These are phyloP conservation scores for Plectranthus barbatus DNA, from an alignment of 257 asterid genomes.

Conservation along the genomic window DNA sequence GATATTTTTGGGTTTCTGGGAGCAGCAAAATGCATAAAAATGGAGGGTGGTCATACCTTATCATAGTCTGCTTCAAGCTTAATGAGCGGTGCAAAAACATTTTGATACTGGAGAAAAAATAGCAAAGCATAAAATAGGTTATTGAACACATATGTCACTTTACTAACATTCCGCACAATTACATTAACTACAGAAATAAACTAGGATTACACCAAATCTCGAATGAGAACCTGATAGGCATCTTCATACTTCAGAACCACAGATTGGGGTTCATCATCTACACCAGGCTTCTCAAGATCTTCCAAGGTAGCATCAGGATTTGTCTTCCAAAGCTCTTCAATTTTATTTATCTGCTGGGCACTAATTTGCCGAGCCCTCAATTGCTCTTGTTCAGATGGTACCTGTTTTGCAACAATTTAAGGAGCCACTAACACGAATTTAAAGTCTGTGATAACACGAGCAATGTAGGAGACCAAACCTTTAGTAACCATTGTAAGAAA, in stretches of 20 bases:
- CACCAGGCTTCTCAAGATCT: conserved; percentile 99
- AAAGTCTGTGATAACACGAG: background rate
- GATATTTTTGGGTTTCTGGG: no score
- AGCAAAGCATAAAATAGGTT: conserved; percentile 6
- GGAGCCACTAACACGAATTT: conserved; percentile 5
- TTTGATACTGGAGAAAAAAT: conserved; percentile 73
- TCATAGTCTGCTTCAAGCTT: conserved; percentile 99
- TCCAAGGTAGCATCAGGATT: conserved; percentile 94
- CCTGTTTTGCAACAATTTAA: conserved; percentile 39
- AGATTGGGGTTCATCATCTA: conserved; percentile 97
- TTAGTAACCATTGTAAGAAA: conserved; percentile 94
- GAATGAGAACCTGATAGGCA: conserved; percentile 81
- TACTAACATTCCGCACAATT: background rate
- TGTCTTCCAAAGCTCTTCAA: conserved; percentile 99
- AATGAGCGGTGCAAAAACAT: conserved; percentile 95
- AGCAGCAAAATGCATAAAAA: no score
- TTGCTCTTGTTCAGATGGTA: conserved; percentile 98
- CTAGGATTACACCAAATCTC: conserved; percentile 2
- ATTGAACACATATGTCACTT: background rate
- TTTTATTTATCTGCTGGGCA: conserved; percentile 97
- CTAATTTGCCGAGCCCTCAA: conserved; percentile 98
- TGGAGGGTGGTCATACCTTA: conserved; percentile 46
- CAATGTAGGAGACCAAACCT: conserved; percentile 49
- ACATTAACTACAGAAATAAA: conserved; percentile 2
- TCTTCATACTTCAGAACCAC: conserved; percentile 91